Evolutionary conservation across 345 rosid species (phyloP), one percentile per base, ranked within the genome.

Genomic region (Linum trigynum): DNA sequence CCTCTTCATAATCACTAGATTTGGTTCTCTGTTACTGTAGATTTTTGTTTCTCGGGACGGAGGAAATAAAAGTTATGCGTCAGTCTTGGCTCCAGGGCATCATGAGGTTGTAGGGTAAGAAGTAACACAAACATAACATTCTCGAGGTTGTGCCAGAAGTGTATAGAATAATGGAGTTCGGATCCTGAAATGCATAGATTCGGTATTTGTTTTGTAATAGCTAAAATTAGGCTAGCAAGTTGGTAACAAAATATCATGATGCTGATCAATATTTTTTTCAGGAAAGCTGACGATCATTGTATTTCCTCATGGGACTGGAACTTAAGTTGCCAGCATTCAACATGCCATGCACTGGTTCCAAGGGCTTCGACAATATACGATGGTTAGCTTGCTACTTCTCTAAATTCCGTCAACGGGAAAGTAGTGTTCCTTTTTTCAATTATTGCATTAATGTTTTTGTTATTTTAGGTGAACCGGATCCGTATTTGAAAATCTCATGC

Each of bases 361-460:
- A 84, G 99, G 82, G 96, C 99, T 7, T 94, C 97, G 97, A 90
- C 99, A 43, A 43, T 94, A 78, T 94, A 94, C 83, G 97, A 94
- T 81, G 99, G 99, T 58, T 63, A 62, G 65, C 60, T 68, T 67
- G 37, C n/a, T n/a, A n/a, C n/a, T n/a, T n/a, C n/a, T n/a, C n/a
- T 69, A 23, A 5, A 14, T 65, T 61, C 15, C 64, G 42, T 36
- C 6, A 8, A 0, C 36, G n/a, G 38, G 65, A 67, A 42, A 65
- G 59, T 51, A 61, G 57, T 67, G 2, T n/a, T n/a, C n/a, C n/a
- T n/a, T n/a, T n/a, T n/a, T n/a, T 57, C 41, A 61, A 63, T 59
- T 61, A 64, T 15, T 80, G 5, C 61, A 56, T 64, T 63, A 56
- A 59, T 67, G 61, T 37, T 38, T n/a, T 35, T 60, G 37, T 64